Evolutionary conservation across 2,329 filamentous ascomycete genomes (phyloP).

Genomic region (Ramichloridium luteum): DNA sequence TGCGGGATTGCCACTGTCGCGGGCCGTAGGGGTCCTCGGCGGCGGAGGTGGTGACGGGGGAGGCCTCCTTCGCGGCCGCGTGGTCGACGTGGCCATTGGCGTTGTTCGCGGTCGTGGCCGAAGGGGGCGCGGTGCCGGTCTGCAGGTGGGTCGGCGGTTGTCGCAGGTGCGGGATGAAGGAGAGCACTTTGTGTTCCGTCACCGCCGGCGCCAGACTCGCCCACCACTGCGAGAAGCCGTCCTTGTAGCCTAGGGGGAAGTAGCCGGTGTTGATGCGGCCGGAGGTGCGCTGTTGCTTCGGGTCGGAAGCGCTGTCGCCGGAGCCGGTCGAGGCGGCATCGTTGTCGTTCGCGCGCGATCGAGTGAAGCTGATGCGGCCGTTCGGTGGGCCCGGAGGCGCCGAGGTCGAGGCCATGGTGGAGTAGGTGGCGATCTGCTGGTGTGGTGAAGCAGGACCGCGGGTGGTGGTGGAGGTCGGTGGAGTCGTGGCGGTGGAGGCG

Average conservation of each 20-base stretch:
- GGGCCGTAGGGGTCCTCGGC: slow-evolving; percentile 68
- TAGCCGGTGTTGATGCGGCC: slow-evolving; percentile 15
- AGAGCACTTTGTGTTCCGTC: slow-evolving; percentile 80
- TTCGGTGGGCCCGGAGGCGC: slow-evolving; percentile 8
- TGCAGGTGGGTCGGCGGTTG: slow-evolving; percentile 57
- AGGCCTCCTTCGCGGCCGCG: slow-evolving; percentile 23
- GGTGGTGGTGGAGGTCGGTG: slow-evolving; percentile 2
- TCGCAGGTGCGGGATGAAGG: slow-evolving; percentile 70
- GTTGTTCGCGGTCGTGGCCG: slow-evolving; percentile 29
- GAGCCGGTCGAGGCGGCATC: slow-evolving; percentile 7
- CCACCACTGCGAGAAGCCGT: slow-evolving; percentile 93
- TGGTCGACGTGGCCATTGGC: slow-evolving; percentile 28
- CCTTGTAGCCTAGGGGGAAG: slow-evolving; percentile 85
- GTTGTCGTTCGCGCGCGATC: slow-evolving; percentile 7
- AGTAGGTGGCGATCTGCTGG: too few relatives aligned
- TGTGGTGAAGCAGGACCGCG: too few relatives aligned
- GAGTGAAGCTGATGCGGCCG: slow-evolving; percentile 9
- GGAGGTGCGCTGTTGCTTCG: not conserved
- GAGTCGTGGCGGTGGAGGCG: not conserved
- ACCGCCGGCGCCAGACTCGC: slow-evolving; percentile 65
- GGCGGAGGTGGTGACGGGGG: slow-evolving; percentile 30
- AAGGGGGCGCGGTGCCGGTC: slow-evolving; percentile 43
- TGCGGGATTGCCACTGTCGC: slow-evolving; percentile 70
- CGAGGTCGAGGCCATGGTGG: slow-evolving; percentile 24
- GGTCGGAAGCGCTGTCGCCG: not conserved